Conservation (phyloP, 2,329 filamentous ascomycete genomes). For the Curvularia eragrostidis region DNA sequence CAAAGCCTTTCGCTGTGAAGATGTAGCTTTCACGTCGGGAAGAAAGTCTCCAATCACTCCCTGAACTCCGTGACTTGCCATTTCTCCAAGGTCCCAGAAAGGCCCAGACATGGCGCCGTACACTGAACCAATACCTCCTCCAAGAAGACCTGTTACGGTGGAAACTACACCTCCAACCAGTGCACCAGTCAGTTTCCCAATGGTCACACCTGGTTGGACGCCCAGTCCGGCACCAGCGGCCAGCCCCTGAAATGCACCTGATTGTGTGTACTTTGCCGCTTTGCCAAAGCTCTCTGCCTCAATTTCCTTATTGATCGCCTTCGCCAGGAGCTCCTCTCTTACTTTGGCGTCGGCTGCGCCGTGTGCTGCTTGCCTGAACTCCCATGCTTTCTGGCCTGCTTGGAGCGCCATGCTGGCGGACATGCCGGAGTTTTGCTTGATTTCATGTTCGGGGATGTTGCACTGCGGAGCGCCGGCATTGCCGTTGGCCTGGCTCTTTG, state of each 20-base stretch:
- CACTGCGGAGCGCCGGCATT: constrained; percentile 17
- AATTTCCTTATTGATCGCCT: constrained; percentile 52
- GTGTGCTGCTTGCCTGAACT: constrained; percentile 50
- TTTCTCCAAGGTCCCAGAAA: constrained; percentile 46
- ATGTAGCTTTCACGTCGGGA: constrained; percentile 45
- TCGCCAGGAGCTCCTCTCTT: constrained; percentile 49
- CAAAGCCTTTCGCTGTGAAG: constrained; percentile 45
- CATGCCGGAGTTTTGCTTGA: constrained; percentile 50
- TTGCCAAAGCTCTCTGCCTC: constrained; percentile 53
- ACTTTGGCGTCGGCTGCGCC: constrained; percentile 49
- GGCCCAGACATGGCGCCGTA: constrained; percentile 48
- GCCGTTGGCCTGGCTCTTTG: constrained; percentile 21
- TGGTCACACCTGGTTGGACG: constrained; percentile 43
- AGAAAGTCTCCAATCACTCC: constrained; percentile 43
- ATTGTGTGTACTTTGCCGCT: constrained; percentile 50
- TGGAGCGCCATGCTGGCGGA: constrained; percentile 48
- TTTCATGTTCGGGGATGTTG: constrained; percentile 45
- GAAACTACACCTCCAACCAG: constrained; percentile 45
- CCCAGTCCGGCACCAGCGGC: constrained; percentile 50
- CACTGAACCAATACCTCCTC: constrained; percentile 46
- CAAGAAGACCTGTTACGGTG: constrained; percentile 45
- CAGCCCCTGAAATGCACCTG: constrained; percentile 50
- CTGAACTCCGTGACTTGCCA: constrained; percentile 46
- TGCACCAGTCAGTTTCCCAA: constrained; percentile 47
- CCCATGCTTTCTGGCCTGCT: constrained; percentile 49